Percentiles rank a stretch among this genome's conserved stretches.
Evolutionary conservation across 768 basidiomycete genomes (phyloP).

Genomic region (Lentinula sp.): DNA sequence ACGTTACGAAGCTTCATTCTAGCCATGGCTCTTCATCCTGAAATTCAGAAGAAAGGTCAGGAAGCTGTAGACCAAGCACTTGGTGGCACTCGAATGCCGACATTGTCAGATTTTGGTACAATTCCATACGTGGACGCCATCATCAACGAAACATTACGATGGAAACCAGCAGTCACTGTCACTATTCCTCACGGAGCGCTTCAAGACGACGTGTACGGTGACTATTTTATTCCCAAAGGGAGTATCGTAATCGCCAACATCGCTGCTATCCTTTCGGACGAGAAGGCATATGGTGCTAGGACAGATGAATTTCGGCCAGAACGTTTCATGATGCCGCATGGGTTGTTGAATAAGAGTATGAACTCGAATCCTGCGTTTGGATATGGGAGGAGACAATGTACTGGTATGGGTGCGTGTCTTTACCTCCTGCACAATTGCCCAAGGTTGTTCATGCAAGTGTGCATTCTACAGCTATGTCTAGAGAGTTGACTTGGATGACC

Average conservation of each 20-base stretch:
- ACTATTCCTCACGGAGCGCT: constrained; percentile 4
- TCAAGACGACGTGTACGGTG: constrained; percentile 6
- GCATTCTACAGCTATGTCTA: background rate
- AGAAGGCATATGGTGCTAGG: constrained; percentile 18
- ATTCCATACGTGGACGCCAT: constrained; percentile 15
- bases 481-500: constrained; percentile 1
- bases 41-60: constrained; percentile 16
- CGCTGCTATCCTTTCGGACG: constrained; percentile 4
- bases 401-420: background rate
- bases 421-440: too few relatives aligned
- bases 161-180: constrained; percentile 4
- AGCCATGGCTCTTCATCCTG: constrained; percentile 17
- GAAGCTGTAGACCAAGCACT: constrained; percentile 17
- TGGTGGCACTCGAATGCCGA: constrained; percentile 16
- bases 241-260: constrained; percentile 8
- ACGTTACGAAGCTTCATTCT: constrained; percentile 9
- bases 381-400: constrained; percentile 11
- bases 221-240: constrained; percentile 9
- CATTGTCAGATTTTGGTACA: constrained; percentile 8
- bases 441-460: too few relatives aligned
- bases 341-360: background rate
- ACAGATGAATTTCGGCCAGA: constrained; percentile 24
- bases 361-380: constrained; percentile 8
- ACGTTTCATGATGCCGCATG: constrained; percentile 13
- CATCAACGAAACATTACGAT: constrained; percentile 16